phyloP scores from a whole-genome alignment of 257 asterid species.

The Solanum bulbocastanum region DNA sequence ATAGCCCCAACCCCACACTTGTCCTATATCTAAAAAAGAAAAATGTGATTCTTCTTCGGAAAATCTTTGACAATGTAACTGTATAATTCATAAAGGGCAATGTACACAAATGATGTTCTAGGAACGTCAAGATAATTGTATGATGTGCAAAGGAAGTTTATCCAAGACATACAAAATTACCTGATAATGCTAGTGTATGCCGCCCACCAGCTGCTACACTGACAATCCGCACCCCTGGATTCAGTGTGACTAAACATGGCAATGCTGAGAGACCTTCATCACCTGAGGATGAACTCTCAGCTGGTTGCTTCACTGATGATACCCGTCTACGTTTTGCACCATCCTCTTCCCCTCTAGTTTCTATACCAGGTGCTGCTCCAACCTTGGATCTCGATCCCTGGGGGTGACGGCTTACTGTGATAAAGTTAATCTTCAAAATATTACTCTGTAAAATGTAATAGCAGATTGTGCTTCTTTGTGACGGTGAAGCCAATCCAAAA shows the following conservation, averaged over 20 bases:
- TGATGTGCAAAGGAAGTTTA: background rate
- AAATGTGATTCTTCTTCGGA: background rate
- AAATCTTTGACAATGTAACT: background rate
- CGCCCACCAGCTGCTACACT: conserved; percentile 97
- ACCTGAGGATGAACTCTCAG: conserved; percentile 66
- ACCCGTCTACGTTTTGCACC: conserved; percentile 68
- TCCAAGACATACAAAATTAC: conserved; percentile 23
- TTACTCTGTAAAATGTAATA: conserved; percentile 26
- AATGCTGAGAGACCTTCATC: conserved; percentile 78
- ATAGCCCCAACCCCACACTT: conserved; percentile 99
- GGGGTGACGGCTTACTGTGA: conserved; percentile 70
- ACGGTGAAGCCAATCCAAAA: conserved; percentile 11
- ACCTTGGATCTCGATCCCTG: conserved; percentile 60
- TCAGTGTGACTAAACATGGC: conserved; percentile 81
- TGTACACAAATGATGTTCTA: background rate
- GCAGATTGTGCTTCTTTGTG: conserved; percentile 17
- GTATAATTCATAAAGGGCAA: background rate
- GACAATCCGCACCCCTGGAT: conserved; percentile 66
- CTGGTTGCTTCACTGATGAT: conserved; percentile 58
- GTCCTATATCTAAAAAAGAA: conserved; percentile 73
- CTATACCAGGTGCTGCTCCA: conserved; percentile 31
- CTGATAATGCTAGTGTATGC: conserved; percentile 88
- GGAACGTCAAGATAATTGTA: background rate
- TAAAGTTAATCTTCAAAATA: conserved; percentile 30
- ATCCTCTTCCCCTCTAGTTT: conserved; percentile 63